Conservation (phyloP, 345 rosid genomes). For the Capsella bursapastoris region DNA sequence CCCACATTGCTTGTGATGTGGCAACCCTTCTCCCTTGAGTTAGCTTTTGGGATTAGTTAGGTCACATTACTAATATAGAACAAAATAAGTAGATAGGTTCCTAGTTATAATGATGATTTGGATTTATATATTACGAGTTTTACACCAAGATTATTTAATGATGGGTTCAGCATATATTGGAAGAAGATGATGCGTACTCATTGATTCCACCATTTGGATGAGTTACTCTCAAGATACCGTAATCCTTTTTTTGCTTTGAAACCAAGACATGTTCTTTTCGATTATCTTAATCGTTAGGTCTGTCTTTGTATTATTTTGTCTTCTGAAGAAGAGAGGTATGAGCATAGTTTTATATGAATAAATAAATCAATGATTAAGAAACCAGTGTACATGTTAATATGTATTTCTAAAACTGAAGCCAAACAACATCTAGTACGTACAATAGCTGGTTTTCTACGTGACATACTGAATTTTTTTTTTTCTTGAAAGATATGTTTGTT, state of each 20-base stretch:
- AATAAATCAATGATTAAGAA: too few relatives aligned
- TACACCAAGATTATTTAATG: conserved; percentile 37
- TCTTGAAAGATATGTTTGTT: too few relatives aligned
- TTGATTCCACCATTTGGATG: conserved; percentile 45
- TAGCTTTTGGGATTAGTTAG: too few relatives aligned
- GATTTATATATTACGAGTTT: conserved; percentile 2
- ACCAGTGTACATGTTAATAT: too few relatives aligned
- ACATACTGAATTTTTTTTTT: too few relatives aligned
- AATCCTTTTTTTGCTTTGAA: conserved; percentile 46
- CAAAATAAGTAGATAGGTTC: neutral
- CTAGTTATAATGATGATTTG: conserved; percentile 29
- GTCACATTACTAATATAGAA: neutral
- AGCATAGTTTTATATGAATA: too few relatives aligned
- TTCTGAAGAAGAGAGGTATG: neutral
- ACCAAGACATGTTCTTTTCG: conserved; percentile 31
- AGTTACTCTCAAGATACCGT: conserved; percentile 46
- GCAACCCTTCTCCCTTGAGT: too few relatives aligned
- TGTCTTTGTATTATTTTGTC: conserved; percentile 2
- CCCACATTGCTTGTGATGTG: too few relatives aligned
- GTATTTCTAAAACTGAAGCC: too few relatives aligned
- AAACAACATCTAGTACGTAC: too few relatives aligned
- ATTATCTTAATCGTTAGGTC: conserved; percentile 20
- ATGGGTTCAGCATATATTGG: conserved; percentile 36
- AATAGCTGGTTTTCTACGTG: too few relatives aligned
- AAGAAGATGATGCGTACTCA: conserved; percentile 41